phyloP scores from a whole-genome alignment of 345 rosid genomes.

The Aegle marmelos region DNA sequence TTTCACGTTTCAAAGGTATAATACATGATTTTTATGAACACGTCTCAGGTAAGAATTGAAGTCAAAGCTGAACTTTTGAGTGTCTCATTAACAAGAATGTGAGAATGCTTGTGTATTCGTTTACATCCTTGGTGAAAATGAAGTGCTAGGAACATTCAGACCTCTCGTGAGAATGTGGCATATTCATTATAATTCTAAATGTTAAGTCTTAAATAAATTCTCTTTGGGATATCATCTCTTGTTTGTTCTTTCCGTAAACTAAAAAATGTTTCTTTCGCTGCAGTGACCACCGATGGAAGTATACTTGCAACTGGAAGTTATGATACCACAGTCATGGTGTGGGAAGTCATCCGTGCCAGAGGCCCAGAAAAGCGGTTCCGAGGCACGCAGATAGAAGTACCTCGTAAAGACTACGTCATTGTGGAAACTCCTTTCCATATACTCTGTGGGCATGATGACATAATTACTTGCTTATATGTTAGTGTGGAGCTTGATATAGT shows the following conservation, averaged over 20 bases:
- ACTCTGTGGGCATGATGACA: conserved; percentile 92
- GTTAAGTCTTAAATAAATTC: not conserved
- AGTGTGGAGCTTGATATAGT: conserved; percentile 93
- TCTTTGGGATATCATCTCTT: not conserved
- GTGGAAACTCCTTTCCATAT: conserved; percentile 92
- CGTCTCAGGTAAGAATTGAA: not conserved
- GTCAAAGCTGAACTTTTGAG: not conserved
- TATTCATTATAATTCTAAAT: not conserved
- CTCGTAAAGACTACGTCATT: conserved; percentile 67
- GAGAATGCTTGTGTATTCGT: not conserved
- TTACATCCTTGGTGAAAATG: not conserved
- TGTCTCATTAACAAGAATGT: not conserved
- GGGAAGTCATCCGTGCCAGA: conserved; percentile 66
- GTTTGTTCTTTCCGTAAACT: not conserved
- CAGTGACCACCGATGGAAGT: conserved; percentile 84
- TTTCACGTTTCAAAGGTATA: not conserved
- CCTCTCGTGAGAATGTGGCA: conserved; percentile 6
- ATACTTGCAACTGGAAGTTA: conserved; percentile 95
- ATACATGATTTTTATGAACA: not conserved
- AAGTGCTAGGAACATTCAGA: not conserved
- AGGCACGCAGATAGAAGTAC: conserved; percentile 42
- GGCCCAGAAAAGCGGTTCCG: conserved; percentile 65
- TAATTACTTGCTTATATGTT: conserved; percentile 80
- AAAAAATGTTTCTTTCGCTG: conserved; percentile 21
- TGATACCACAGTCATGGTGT: conserved; percentile 95